These are phyloP conservation scores for Falciphora oryzae DNA, from an alignment of 2,329 filamentous ascomycete species.

Conservation along the genomic window DNA sequence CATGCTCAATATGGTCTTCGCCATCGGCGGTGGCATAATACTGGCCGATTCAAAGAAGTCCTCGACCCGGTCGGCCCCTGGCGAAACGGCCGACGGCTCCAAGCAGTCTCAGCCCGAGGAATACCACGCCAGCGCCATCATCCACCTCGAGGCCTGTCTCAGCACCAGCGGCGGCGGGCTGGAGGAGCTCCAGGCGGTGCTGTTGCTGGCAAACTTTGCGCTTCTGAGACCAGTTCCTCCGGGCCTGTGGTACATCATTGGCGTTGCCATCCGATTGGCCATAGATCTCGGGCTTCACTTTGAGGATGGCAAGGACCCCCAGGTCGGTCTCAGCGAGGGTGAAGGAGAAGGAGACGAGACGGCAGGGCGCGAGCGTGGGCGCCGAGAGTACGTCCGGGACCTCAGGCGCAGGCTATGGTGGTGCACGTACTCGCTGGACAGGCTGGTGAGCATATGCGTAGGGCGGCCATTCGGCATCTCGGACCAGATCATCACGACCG, in stretches of 20 bases:
- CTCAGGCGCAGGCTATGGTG: conserved; percentile 86
- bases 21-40: conserved; percentile 90
- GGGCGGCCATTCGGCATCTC: conserved; percentile 89
- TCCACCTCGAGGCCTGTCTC: conserved; percentile 83
- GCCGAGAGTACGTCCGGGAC: conserved; percentile 80
- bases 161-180: conserved; percentile 81
- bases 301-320: conserved; percentile 70
- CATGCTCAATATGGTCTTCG: conserved; percentile 93
- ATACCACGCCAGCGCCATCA: conserved; percentile 91
- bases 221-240: conserved; percentile 86
- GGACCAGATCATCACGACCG: conserved; percentile 94
- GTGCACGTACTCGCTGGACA: conserved; percentile 92
- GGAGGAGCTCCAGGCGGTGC: conserved; percentile 88
- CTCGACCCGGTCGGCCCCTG: conserved; percentile 18
- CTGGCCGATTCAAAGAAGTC: conserved; percentile 56
- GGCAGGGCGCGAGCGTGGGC: conserved; percentile 45
- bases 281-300: conserved; percentile 90
- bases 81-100: conserved; percentile 15
- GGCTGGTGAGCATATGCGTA: conserved; percentile 91
- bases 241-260: conserved; percentile 95
- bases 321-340: conserved; percentile 51
- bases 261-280: conserved; percentile 82
- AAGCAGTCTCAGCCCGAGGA: conserved; percentile 76
- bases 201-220: conserved; percentile 86
- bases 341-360: conserved; percentile 24